Percentiles rank a stretch among this genome's conserved stretches.
Evolutionary conservation across 805 yeast species (phyloP).

Genomic region (Cyberlindnera veronae): DNA sequence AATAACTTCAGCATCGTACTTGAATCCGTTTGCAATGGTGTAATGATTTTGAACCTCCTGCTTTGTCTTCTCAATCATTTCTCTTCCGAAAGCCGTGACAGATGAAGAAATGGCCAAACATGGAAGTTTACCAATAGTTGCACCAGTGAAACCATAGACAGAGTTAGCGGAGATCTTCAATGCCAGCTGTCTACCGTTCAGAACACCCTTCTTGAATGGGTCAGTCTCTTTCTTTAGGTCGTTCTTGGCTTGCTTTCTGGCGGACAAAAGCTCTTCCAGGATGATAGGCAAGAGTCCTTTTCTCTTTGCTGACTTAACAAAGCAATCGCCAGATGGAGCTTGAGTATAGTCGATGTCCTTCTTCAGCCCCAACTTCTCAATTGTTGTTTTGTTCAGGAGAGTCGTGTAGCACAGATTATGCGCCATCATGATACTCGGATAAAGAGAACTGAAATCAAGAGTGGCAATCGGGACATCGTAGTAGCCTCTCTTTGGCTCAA

Average conservation of each 20-base stretch:
- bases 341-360: constrained; percentile 75
- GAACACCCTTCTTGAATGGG: constrained; percentile 88
- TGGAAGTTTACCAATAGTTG: constrained; percentile 95
- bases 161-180: constrained; percentile 96
- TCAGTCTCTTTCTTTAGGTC: constrained; percentile 91
- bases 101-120: constrained; percentile 96
- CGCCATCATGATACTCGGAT: constrained; percentile 99
- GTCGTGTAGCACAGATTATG: constrained; percentile 97
- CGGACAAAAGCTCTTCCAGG: constrained; percentile 79
- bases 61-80: constrained; percentile 92
- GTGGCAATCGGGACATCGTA: constrained; percentile 98
- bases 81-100: constrained; percentile 93
- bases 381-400: constrained; percentile 62
- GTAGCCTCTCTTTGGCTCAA: constrained; percentile 93
- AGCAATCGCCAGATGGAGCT: constrained; percentile 91
- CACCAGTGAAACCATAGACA: constrained; percentile 98
- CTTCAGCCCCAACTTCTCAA: constrained; percentile 57
- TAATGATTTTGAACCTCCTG: constrained; percentile 78
- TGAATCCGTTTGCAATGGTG: constrained; percentile 74
- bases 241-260: constrained; percentile 89
- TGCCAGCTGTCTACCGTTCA: constrained; percentile 97
- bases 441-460: constrained; percentile 92
- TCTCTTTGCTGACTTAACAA: constrained; percentile 65
- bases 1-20: constrained; percentile 84
- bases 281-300: constrained; percentile 92